Base-by-base conservation (phyloP, 257 asterid species). In the Fraxinus quadrangulata region DNA sequence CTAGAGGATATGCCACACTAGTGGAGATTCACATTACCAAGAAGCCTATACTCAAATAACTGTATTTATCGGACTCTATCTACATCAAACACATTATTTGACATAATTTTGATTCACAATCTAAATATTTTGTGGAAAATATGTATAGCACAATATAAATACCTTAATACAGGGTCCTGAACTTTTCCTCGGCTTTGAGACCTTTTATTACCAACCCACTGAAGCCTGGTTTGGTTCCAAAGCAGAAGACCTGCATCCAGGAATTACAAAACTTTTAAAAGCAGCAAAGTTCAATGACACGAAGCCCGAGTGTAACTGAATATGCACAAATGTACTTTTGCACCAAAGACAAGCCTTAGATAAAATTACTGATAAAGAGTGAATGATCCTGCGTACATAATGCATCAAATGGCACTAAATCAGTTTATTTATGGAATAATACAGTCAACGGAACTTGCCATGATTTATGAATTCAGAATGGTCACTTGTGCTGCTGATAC, bases 151-250 rank as follows among this genome's bases (percentile, higher is more conserved):
- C 8, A 34, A 28, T 13, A 4, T 71, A 66, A 28, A 36, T 47
- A 92, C 97, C 88, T 86, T 80, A 90, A 84, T 72, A 86, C 77
- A 0, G 91, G 86, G 67, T 90, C 91, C 78, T 74, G 87, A 76
- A 54, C 80, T 76, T 79, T 80, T 76, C 79, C 81, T 56, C 26
- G 81, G 75, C 12, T 75, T 69, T 80, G 86, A 33, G 88, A 54
- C 79, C 69, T 81, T 70, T 86, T 83, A 34, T 73, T 79, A 81
- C 82, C 89, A 75, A 59, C 61, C 97, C 97, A 92, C 54, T 90
- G 90, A 79, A 70, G 82, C 83, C 97, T 88, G 81, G 84, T 84
- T 77, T 92, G 96, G 85, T 84, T 89, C 96, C 96, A 90, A 61
- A 78, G 86, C 66, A 80, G 82, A 76, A 81, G 84, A 73, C 97